These are phyloP conservation scores for Didymella glomerata DNA, from an alignment of 2,329 filamentous ascomycete genomes.

Conservation along the genomic window DNA sequence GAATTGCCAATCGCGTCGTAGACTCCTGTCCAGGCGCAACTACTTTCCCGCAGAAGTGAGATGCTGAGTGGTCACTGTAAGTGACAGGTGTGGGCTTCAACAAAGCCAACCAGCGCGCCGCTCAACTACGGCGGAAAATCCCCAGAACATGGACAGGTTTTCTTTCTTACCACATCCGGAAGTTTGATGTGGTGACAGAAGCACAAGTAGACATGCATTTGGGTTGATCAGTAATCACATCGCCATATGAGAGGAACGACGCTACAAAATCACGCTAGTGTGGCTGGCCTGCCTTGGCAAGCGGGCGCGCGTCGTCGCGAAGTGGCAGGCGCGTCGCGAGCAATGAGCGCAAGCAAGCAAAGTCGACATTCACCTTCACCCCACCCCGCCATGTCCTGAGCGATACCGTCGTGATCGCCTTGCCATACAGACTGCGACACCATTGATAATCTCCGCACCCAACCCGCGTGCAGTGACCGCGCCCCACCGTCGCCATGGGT, in stretches of 20 bases:
- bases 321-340: slow-evolving; percentile 32
- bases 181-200: neutral
- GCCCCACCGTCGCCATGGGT: slow-evolving; percentile 41
- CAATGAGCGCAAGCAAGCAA: slow-evolving; percentile 21
- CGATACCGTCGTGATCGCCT: slow-evolving; percentile 25
- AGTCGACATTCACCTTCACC: slow-evolving; percentile 18
- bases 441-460: neutral
- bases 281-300: slow-evolving; percentile 23
- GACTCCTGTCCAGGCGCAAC: too few species aligned
- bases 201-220: too few species aligned
- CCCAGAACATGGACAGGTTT: neutral
- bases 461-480: slow-evolving; percentile 20
- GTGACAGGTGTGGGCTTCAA: neutral
- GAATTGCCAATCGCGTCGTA: too few species aligned
- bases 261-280: slow-evolving; percentile 5
- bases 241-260: neutral
- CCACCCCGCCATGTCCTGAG: slow-evolving; percentile 33
- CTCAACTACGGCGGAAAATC: neutral
- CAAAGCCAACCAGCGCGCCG: neutral
- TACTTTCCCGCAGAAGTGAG: too few species aligned
- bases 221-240: neutral
- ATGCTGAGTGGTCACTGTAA: neutral
- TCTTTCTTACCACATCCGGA: neutral
- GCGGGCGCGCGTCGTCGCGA: slow-evolving; percentile 33
- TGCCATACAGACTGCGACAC: neutral